Evolutionary conservation across 2,329 filamentous ascomycete species (phyloP).

Genomic region (Penicillium sp.): DNA sequence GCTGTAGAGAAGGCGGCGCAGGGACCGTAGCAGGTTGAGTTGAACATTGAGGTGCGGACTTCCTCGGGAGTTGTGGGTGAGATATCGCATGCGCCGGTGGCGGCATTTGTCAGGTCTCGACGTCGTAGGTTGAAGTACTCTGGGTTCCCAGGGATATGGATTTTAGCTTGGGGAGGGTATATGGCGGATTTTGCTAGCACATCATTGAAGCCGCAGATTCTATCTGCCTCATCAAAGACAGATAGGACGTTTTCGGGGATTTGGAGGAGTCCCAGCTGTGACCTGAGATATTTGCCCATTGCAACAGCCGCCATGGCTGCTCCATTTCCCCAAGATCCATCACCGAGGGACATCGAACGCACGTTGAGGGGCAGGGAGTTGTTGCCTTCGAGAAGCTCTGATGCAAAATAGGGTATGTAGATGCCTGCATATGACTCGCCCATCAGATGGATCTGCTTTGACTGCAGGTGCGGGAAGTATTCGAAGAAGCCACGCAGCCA

Average conservation of each 20-base stretch:
- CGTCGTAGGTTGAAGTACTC: conserved; percentile 30
- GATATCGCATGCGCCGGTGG: conserved; percentile 23
- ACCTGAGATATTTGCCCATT: conserved; percentile 29
- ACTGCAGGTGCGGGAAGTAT: conserved; percentile 31
- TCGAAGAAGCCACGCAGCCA: conserved; percentile 35
- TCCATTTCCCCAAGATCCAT: conserved; percentile 37
- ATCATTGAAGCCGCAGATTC: conserved; percentile 32
- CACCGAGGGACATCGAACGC: conserved; percentile 37
- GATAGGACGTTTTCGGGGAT: conserved; percentile 29
- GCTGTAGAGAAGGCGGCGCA: conserved; percentile 39
- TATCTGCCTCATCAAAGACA: conserved; percentile 31
- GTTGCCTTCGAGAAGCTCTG: conserved; percentile 30
- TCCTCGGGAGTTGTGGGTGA: conserved; percentile 24
- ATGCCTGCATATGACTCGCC: conserved; percentile 42
- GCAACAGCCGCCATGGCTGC: conserved; percentile 35
- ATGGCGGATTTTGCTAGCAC: conserved; percentile 26
- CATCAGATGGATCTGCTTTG: conserved; percentile 36
- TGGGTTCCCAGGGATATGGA: conserved; percentile 33
- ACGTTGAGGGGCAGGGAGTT: conserved; percentile 30
- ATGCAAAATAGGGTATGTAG: conserved; percentile 39
- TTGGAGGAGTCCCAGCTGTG: conserved; percentile 23
- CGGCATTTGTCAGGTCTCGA: conserved; percentile 12
- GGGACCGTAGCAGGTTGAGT: conserved; percentile 35
- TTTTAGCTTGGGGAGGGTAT: conserved; percentile 32
- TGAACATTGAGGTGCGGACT: conserved; percentile 31